Percentiles rank a stretch among this genome's conserved stretches.
phyloP scores from a whole-genome alignment of 2,329 filamentous ascomycete species.

The Fonsecaea pedrosoi region DNA sequence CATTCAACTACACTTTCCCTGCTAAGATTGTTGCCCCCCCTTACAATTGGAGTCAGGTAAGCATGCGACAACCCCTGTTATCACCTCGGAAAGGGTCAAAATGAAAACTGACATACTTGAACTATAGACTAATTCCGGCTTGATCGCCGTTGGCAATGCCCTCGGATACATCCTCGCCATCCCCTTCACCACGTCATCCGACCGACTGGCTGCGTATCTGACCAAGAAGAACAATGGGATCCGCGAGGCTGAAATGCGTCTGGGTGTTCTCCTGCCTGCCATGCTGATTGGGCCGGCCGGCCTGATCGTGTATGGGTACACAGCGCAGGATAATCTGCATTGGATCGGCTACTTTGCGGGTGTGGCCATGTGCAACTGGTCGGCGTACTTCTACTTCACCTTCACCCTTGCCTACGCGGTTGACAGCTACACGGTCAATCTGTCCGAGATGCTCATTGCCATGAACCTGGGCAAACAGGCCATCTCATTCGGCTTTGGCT shows the following conservation, averaged over 20 bases:
- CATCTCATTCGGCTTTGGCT: conserved; percentile 61
- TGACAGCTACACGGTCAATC: conserved; percentile 64
- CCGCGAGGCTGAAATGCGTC: conserved; percentile 52
- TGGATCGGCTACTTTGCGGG: conserved; percentile 57
- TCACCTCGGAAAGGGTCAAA: not conserved
- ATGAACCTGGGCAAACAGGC: conserved; percentile 66
- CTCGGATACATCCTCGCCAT: conserved; percentile 51
- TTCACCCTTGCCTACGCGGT: conserved; percentile 68
- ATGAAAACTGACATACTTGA: conserved; percentile 7
- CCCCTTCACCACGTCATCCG: conserved; percentile 53
- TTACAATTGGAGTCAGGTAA: conserved; percentile 50
- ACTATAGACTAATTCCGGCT: conserved; percentile 51
- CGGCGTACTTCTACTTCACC: conserved; percentile 62
- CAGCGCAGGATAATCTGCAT: conserved; percentile 44
- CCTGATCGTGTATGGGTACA: conserved; percentile 45
- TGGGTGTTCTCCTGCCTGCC: conserved; percentile 45
- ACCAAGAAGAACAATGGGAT: conserved; percentile 49
- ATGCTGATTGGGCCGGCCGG: conserved; percentile 45
- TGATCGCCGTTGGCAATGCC: conserved; percentile 52
- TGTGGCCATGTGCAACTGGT: conserved; percentile 58
- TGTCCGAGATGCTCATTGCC: conserved; percentile 68
- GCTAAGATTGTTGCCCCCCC: conserved; percentile 51
- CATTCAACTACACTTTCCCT: conserved; percentile 60
- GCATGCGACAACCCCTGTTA: not conserved
- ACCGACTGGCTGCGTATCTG: conserved; percentile 48